Percentiles rank a stretch among this genome's conserved stretches.
Evolutionary conservation across 2,329 filamentous ascomycete genomes (phyloP).

Genomic region (Leptographium wingfieldii): DNA sequence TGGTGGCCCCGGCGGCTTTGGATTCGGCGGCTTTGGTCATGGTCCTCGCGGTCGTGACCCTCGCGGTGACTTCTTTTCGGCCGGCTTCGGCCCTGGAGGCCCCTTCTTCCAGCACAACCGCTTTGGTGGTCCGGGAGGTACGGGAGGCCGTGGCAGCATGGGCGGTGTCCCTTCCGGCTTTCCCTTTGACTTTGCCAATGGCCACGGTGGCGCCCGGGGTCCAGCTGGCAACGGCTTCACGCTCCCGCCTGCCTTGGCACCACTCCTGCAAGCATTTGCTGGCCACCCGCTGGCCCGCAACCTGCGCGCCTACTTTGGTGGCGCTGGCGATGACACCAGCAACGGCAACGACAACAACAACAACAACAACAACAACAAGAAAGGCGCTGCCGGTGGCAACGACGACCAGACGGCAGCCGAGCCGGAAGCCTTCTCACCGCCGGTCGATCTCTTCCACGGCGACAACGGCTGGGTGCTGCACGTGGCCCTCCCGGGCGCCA

Average conservation of each 20-base stretch:
- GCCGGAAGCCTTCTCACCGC: conserved; percentile 42
- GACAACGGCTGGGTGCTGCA: conserved; percentile 55
- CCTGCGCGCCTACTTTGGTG: conserved; percentile 18
- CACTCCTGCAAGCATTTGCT: conserved; percentile 22
- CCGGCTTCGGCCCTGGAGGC: background rate
- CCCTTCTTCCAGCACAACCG: too few species aligned
- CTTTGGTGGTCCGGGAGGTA: background rate
- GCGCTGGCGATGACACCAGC: conserved; percentile 2
- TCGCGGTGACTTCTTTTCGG: background rate
- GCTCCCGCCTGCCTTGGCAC: conserved; percentile 5
- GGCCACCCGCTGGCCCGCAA: conserved; percentile 29
- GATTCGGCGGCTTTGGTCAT: conserved; percentile 3
- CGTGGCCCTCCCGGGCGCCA: conserved; percentile 59
- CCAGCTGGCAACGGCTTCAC: conserved; percentile 23
- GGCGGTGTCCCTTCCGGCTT: background rate
- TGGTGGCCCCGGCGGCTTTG: conserved; percentile 9
- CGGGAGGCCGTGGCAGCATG: background rate
- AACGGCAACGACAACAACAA: conserved; percentile 3
- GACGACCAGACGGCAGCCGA: conserved; percentile 4
- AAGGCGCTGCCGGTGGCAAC: conserved; percentile 9
- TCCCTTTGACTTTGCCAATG: conserved; percentile 2
- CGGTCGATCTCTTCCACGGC: conserved; percentile 55
- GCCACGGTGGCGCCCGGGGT: background rate
- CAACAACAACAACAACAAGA: conserved; percentile 3
- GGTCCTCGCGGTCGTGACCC: conserved; percentile 7